Conservation (phyloP, 805 yeast species). For the Nakazawaea populi region DNA sequence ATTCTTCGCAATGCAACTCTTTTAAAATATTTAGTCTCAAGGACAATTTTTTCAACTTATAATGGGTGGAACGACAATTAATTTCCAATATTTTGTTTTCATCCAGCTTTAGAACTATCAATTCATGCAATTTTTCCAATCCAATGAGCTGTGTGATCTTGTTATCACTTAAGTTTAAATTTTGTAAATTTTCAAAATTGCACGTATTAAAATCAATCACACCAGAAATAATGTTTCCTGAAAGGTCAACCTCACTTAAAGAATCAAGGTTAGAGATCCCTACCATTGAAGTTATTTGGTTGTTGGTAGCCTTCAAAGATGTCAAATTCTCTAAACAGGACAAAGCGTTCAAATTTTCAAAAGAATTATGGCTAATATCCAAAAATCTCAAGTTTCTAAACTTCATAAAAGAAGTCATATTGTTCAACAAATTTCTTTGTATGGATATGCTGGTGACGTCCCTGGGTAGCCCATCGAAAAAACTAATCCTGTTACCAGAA, state of each 20-base stretch:
- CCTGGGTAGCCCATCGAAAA: conserved; percentile 40
- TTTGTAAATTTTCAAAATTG: conserved; percentile 34
- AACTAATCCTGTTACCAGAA: conserved; percentile 34
- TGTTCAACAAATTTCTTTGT: conserved; percentile 32
- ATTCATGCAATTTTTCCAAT: conserved; percentile 27
- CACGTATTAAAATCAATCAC: conserved; percentile 28
- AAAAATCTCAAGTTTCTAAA: conserved; percentile 36
- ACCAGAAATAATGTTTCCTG: conserved; percentile 35
- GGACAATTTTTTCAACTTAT: conserved; percentile 31
- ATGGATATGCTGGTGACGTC: conserved; percentile 31
- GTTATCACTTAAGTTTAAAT: conserved; percentile 38
- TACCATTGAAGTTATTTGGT: conserved; percentile 27
- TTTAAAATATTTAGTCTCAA: conserved; percentile 32
- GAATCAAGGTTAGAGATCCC: conserved; percentile 34
- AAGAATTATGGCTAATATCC: conserved; percentile 31
- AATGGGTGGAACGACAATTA: conserved; percentile 8
- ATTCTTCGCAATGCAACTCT: conserved; percentile 24
- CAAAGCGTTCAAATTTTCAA: conserved; percentile 32
- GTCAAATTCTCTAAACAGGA: conserved; percentile 34
- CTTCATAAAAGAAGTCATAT: conserved; percentile 33
- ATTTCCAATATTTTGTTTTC: conserved; percentile 28
- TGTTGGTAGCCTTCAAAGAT: conserved; percentile 30
- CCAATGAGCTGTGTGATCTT: conserved; percentile 27
- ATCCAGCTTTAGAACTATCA: conserved; percentile 35
- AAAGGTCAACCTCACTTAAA: conserved; percentile 33